Percentiles rank a stretch among this genome's conserved stretches.
phyloP scores from a whole-genome alignment of 1,139 yeast genomes.

The Hemisphaericaspora lyxosophila region DNA sequence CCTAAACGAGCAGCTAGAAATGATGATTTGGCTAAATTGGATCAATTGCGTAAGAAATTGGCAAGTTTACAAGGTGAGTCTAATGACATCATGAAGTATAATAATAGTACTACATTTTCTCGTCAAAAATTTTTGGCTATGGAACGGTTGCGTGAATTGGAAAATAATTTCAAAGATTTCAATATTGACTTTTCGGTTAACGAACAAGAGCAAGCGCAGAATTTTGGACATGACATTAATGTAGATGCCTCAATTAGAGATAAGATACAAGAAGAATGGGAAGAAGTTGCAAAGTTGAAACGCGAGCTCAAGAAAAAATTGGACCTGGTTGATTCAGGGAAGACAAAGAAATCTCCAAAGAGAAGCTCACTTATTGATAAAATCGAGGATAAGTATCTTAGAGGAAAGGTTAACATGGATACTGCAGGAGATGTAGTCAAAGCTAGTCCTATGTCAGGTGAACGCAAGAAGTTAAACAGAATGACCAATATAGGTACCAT shows the following conservation, averaged over 20 bases:
- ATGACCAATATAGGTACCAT: slow-evolving; percentile 39
- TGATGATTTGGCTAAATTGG: slow-evolving; percentile 48
- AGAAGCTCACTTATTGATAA: slow-evolving; percentile 22
- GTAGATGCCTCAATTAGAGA: slow-evolving; percentile 39
- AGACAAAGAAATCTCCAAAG: slow-evolving; percentile 13
- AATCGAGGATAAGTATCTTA: slow-evolving; percentile 51
- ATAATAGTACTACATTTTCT: slow-evolving; percentile 57
- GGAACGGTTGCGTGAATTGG: slow-evolving; percentile 65
- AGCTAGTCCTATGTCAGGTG: slow-evolving; percentile 12
- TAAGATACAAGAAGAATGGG: slow-evolving; percentile 43
- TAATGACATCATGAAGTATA: slow-evolving; percentile 69
- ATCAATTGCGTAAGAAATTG: slow-evolving; percentile 55
- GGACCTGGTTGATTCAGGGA: slow-evolving; percentile 17
- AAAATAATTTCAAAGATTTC: slow-evolving; percentile 58
- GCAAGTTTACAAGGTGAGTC: slow-evolving; percentile 68
- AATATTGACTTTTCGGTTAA: slow-evolving; percentile 50
- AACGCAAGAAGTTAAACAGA: slow-evolving; percentile 27
- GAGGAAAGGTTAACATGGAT: slow-evolving; percentile 37
- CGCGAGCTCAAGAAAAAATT: slow-evolving; percentile 42
- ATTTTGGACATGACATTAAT: slow-evolving; percentile 11
- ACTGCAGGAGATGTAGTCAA: slow-evolving; percentile 13
- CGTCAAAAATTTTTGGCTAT: slow-evolving; percentile 63
- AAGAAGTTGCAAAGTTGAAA: slow-evolving; percentile 47
- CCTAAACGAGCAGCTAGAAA: slow-evolving; percentile 38
- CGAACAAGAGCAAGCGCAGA: slow-evolving; percentile 14